Evolutionary conservation across 2,329 filamentous ascomycete genomes (phyloP).

Genomic region (Verticillium klebahnii): DNA sequence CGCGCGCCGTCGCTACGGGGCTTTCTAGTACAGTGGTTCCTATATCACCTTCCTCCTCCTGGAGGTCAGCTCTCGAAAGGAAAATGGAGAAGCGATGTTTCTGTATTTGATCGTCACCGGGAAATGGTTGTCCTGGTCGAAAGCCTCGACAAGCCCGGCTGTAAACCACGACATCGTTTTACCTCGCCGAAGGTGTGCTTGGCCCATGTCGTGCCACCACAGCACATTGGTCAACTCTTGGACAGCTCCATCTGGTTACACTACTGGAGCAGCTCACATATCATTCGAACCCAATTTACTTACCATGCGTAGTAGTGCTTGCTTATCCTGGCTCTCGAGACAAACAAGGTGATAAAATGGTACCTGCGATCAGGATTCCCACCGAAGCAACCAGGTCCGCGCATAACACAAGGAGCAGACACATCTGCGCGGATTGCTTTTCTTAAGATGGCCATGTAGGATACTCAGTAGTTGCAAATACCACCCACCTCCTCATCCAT

Average conservation of each 20-base stretch:
- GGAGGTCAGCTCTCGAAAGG: too few species aligned
- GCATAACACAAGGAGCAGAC: not conserved
- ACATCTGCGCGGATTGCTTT: not conserved
- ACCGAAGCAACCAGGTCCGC: not conserved
- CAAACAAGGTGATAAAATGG: not conserved
- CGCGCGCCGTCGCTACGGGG: too few species aligned
- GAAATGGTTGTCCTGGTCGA: too few species aligned
- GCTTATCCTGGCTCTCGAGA: not conserved
- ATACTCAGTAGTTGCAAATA: slow-evolving; percentile 46
- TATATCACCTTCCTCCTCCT: too few species aligned
- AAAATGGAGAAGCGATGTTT: too few species aligned
- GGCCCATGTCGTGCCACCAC: too few species aligned
- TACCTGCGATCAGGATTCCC: not conserved
- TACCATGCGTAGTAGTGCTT: slow-evolving; percentile 20
- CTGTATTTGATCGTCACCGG: too few species aligned
- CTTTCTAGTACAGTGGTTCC: too few species aligned
- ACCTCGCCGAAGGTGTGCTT: too few species aligned
- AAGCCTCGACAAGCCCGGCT: too few species aligned
- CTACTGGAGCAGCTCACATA: slow-evolving; percentile 27
- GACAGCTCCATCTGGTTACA: slow-evolving; percentile 29
- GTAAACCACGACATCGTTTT: too few species aligned
- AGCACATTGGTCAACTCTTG: slow-evolving; percentile 14
- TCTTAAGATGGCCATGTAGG: not conserved
- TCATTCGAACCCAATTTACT: slow-evolving; percentile 30
- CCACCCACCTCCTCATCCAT: slow-evolving; percentile 75